Percentiles rank a stretch among this genome's conserved stretches.
phyloP scores from a whole-genome alignment of 768 basidiomycete genomes.

The Candolleomyces aberdarensis region DNA sequence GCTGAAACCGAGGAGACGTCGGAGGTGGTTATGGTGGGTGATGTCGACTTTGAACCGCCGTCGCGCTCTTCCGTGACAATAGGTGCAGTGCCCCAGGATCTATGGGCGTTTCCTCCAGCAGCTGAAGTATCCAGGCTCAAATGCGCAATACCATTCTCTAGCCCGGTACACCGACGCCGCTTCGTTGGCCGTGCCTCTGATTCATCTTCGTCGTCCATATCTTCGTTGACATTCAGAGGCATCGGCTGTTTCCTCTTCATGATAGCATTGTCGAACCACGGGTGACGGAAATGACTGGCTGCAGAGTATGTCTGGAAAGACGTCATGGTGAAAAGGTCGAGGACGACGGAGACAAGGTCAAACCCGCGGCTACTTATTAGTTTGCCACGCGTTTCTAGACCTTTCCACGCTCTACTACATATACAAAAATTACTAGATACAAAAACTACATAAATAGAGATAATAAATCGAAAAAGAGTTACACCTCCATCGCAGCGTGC shows the following conservation, averaged over 20 bases:
- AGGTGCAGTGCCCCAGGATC: constrained; percentile 1
- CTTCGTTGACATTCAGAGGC: constrained; percentile 8
- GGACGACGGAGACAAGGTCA: background rate
- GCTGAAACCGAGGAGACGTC: constrained; percentile 8
- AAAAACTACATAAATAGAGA: background rate
- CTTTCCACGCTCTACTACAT: background rate
- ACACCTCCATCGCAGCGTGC: background rate
- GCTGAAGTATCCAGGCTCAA: constrained; percentile 32
- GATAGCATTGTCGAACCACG: constrained; percentile 38
- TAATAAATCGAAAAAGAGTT: background rate
- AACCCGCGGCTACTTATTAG: background rate
- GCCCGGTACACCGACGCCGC: constrained; percentile 43
- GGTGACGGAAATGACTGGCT: constrained; percentile 32
- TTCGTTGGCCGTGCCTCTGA: constrained; percentile 32
- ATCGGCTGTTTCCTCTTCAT: constrained; percentile 39
- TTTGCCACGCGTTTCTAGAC: background rate
- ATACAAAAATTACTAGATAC: background rate
- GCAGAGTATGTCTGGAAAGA: constrained; percentile 20
- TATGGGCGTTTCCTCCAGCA: constrained; percentile 8
- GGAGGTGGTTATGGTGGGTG: background rate
- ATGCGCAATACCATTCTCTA: constrained; percentile 59
- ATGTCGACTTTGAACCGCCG: background rate
- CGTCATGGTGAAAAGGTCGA: background rate
- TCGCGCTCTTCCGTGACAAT: background rate
- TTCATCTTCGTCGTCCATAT: constrained; percentile 12